Percentiles rank a stretch among this genome's conserved stretches.
Evolutionary conservation across 1,284 basidiomycete species (phyloP).

Genomic region (Amanita bisporigera): DNA sequence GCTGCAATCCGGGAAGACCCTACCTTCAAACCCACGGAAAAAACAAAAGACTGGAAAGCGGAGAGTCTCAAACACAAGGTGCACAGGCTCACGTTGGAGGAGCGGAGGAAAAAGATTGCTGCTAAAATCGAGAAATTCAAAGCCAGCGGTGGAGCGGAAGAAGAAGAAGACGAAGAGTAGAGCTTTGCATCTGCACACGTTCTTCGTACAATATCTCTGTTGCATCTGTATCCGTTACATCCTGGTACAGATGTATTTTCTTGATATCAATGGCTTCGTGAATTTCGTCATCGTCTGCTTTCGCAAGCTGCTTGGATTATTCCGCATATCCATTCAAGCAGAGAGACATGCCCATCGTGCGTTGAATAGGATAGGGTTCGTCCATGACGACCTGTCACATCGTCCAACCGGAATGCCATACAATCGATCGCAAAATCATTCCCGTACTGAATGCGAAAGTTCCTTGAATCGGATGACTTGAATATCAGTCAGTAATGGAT

Average conservation of each 20-base stretch:
- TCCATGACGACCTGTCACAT: conserved; percentile 47
- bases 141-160: conserved; percentile 58
- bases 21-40: conserved; percentile 89
- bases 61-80: conserved; percentile 82
- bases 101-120: conserved; percentile 82
- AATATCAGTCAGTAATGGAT: neutral
- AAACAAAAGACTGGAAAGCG: conserved; percentile 92
- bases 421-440: conserved; percentile 58
- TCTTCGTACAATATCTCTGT: conserved; percentile 10
- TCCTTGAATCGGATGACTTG: conserved; percentile 47
- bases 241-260: neutral
- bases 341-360: conserved; percentile 23
- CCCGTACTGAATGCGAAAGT: conserved; percentile 62
- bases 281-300: conserved; percentile 11
- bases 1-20: conserved; percentile 97
- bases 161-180: conserved; percentile 63
- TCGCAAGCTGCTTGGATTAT: conserved; percentile 45
- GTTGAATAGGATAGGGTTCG: conserved; percentile 51
- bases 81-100: conserved; percentile 74
- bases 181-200: conserved; percentile 7
- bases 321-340: conserved; percentile 58
- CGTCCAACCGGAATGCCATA: conserved; percentile 58
- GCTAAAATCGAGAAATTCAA: conserved; percentile 88
- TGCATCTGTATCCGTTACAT: neutral
- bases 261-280: too few species aligned